Base-by-base conservation (phyloP, 2,329 filamentous ascomycete species). In the Xylariaceae sp. region DNA sequence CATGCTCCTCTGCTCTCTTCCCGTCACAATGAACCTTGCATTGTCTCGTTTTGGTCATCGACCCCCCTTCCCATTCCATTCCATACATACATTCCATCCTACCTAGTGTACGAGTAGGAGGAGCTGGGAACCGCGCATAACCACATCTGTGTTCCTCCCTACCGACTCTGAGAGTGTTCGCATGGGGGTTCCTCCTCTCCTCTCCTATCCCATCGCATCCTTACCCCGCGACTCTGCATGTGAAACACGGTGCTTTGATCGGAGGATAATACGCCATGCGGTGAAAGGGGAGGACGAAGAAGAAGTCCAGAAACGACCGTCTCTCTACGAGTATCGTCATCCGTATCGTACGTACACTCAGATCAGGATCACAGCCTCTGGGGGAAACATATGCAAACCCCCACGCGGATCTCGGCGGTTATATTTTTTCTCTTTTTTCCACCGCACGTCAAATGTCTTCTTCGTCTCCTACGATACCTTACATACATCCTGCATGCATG, bases 221-320 rank as follows among this genome's bases (percentile, higher is more conserved):
- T 23, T 51, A 58, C 56, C 62, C 62, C 61, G 57, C 62, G 62
- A 61, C 52, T 64, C 58, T 61, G 62, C 58, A 64, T 61, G 52
- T 59, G 55, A 60, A 57, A 63, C 58, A 58, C 59, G 54, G 58
- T 63, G 52, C 17, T 57, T 56, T 55, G 57, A 30, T 56, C 57
- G 52, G 62, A 60, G 52, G 53, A 57, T 54, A 62, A 5, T 30
- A 4, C 11, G 17, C 58, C 39, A 62, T 62, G 59, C 59, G 55
- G 53, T 60, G 55, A 60, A 53, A 64, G 53, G 23, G 23, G 23
- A 30, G 4, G 23, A 30, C 23, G 3, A 30, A 30, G 17, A 18
- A 30, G 23, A 18, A 18, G 17, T 18, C 23, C 23, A 30, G 23
- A 30, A 5, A 30, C 23, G 23, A 30, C 23, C 3, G 23, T 30